A percentile compares a stretch with the other conserved stretches of the same genome.
Evolutionary conservation across 106 monocot genomes (phyloP).

Genomic region (Dendrobium officinale): DNA sequence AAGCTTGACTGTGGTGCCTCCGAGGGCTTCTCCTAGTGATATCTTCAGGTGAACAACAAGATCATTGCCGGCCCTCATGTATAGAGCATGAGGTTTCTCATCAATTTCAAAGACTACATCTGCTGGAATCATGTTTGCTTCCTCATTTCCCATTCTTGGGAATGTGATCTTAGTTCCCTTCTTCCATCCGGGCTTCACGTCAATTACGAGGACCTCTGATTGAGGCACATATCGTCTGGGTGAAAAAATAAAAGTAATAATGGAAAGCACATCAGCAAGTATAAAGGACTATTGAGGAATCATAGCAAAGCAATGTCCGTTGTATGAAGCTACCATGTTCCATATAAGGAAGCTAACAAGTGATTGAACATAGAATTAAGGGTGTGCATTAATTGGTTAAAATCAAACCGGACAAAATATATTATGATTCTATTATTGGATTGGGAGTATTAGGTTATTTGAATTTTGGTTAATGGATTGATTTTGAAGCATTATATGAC

Average conservation of each 20-base stretch:
- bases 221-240: not conserved
- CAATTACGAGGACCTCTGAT: conserved; percentile 47
- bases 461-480: no score
- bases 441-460: no score
- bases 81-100: conserved; percentile 53
- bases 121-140: conserved; percentile 25
- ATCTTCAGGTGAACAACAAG: conserved; percentile 36
- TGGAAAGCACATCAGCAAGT: not conserved
- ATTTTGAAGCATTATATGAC: no score
- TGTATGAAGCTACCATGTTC: no score
- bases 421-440: no score
- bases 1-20: conserved; percentile 34
- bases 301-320: no score
- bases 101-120: conserved; percentile 56
- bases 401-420: no score
- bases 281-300: not conserved
- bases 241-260: not conserved
- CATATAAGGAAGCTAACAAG: no score
- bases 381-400: no score
- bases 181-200: conserved; percentile 69
- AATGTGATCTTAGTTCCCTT: conserved; percentile 73
- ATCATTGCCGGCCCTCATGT: conserved; percentile 49
- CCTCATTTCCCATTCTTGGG: conserved; percentile 46
- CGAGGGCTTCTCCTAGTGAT: conserved; percentile 48
- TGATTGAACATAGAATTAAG: no score